These are phyloP conservation scores for Thermothelomyces thermophilus DNA, from an alignment of 2,329 filamentous ascomycete genomes.

Conservation along the genomic window DNA sequence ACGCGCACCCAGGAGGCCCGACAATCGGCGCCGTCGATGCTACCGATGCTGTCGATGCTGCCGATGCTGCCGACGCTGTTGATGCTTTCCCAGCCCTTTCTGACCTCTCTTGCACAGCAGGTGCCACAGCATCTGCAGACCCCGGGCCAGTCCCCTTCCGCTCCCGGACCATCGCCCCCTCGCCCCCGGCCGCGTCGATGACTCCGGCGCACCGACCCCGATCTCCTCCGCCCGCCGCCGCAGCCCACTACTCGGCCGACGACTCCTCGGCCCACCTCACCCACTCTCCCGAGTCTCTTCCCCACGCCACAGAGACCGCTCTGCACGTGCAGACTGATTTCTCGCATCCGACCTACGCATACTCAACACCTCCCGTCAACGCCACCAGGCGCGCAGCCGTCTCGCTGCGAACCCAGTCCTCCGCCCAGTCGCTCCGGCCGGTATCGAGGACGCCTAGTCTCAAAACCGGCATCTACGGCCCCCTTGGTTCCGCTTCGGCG, in stretches of 20 bases:
- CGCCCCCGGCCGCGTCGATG: constrained; percentile 26
- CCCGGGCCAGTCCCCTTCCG: constrained; percentile 26
- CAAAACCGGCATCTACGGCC: constrained; percentile 46
- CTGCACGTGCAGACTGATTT: constrained; percentile 21
- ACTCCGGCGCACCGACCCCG: not conserved
- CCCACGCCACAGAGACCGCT: constrained; percentile 9
- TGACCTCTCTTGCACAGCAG: constrained; percentile 4
- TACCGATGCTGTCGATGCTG: constrained; percentile 11
- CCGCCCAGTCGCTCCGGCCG: constrained; percentile 42
- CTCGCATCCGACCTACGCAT: constrained; percentile 18
- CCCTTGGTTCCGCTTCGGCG: constrained; percentile 45
- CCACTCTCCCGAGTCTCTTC: constrained; percentile 13
- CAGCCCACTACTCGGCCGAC: constrained; percentile 10
- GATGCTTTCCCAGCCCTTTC: constrained; percentile 11
- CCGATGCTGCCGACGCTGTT: constrained; percentile 9
- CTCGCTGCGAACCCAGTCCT: constrained; percentile 35
- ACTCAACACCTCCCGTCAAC: constrained; percentile 22
- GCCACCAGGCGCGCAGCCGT: constrained; percentile 15
- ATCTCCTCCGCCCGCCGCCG: constrained; percentile 13
- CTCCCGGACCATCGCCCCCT: constrained; percentile 28
- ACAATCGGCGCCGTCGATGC: constrained; percentile 10
- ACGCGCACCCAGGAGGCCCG: constrained; percentile 21
- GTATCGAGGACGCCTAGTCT: constrained; percentile 56
- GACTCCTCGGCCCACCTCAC: constrained; percentile 5
- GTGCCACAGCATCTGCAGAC: constrained; percentile 13